phyloP scores from a whole-genome alignment of 75 land plant genomes.

The Pseudotsuga menziesii region DNA sequence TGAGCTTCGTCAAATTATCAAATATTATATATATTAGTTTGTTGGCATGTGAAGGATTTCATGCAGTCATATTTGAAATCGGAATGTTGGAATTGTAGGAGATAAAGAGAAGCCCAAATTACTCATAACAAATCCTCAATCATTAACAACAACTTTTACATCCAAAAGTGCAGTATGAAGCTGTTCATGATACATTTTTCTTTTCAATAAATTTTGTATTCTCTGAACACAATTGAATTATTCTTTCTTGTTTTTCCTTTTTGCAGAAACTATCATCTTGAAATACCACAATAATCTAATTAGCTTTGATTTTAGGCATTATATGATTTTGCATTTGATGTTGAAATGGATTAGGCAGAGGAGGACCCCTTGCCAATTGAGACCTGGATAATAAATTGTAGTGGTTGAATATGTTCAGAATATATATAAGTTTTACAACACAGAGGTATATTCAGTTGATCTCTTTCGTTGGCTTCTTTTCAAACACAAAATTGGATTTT shows the following conservation, averaged over 20 bases:
- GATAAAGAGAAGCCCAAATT: neutral
- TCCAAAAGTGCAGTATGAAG: slow-evolving; percentile 29
- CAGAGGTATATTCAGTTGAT: slow-evolving; percentile 38
- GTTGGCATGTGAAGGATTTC: too few species aligned
- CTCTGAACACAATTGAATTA: neutral
- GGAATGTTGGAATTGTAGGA: neutral
- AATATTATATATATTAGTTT: too few species aligned
- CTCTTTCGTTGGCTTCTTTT: neutral
- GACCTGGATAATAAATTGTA: slow-evolving; percentile 75
- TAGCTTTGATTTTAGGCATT: slow-evolving; percentile 18
- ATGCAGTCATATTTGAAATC: too few species aligned
- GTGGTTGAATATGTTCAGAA: slow-evolving; percentile 90
- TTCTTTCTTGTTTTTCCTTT: neutral
- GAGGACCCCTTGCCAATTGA: slow-evolving; percentile 12
- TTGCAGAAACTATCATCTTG: neutral
- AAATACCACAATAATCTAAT: neutral
- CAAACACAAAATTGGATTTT: neutral
- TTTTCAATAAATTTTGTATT: neutral
- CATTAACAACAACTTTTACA: slow-evolving; percentile 28
- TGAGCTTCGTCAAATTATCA: too few species aligned
- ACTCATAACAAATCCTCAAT: neutral
- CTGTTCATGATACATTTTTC: neutral
- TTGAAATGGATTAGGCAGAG: slow-evolving; percentile 6
- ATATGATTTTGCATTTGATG: slow-evolving; percentile 10
- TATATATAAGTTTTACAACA: slow-evolving; percentile 72